Percentiles rank a stretch among this genome's conserved stretches.
These are phyloP conservation scores for Nigrospora oryzae DNA, from an alignment of 2,329 filamentous ascomycete genomes.

Conservation along the genomic window DNA sequence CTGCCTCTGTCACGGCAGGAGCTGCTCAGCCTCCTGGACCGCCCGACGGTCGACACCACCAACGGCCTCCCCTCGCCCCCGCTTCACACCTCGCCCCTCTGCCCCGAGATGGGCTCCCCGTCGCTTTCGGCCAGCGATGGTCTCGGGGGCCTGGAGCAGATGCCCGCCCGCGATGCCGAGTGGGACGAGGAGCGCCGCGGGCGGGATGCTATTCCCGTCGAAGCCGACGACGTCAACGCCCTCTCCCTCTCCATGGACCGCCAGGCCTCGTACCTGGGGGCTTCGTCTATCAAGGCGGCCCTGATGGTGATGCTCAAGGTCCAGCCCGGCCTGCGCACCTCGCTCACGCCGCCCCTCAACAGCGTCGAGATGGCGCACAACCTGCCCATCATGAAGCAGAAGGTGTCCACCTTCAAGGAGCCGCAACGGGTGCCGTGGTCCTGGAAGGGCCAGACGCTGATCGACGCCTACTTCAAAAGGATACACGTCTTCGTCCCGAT, in stretches of 20 bases:
- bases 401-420: constrained; percentile 34
- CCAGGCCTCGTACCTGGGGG: constrained; percentile 58
- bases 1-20: constrained; percentile 49
- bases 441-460: constrained; percentile 58
- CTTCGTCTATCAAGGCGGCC: constrained; percentile 68
- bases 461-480: constrained; percentile 69
- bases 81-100: constrained; percentile 38
- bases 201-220: constrained; percentile 47
- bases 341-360: constrained; percentile 36
- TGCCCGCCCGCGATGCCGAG: constrained; percentile 55
- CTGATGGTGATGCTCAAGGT: constrained; percentile 61
- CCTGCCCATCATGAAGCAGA: constrained; percentile 33
- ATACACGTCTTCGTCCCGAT: constrained; percentile 66
- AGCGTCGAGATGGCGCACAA: constrained; percentile 37
- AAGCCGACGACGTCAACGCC: constrained; percentile 65
- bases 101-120: constrained; percentile 39
- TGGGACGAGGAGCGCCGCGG: constrained; percentile 57
- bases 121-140: constrained; percentile 40
- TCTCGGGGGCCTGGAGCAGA: constrained; percentile 53
- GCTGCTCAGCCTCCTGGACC: constrained; percentile 47
- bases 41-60: constrained; percentile 29
- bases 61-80: constrained; percentile 43
- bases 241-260: constrained; percentile 53
- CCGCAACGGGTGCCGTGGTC: constrained; percentile 45
- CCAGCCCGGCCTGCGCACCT: constrained; percentile 36